Conservation (phyloP, 139 green algal genomes). For the Choricystis sp. region DNA sequence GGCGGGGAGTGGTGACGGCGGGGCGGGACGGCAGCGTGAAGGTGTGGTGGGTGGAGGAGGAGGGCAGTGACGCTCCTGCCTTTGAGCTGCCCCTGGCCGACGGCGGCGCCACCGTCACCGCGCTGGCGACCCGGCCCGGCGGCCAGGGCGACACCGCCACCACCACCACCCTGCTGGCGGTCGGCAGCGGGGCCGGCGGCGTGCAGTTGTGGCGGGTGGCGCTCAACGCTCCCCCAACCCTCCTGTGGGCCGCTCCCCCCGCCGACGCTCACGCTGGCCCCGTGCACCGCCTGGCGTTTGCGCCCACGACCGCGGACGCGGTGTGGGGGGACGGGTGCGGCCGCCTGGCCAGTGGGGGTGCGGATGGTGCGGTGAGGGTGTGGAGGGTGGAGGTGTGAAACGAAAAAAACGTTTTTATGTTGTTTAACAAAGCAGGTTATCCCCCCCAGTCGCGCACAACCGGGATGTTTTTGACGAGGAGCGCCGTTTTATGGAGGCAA, state of each 20-base stretch:
- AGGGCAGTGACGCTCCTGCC: slow-evolving; percentile 1
- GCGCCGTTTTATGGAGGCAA: too few relatives aligned
- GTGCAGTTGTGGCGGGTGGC: slow-evolving; percentile 31
- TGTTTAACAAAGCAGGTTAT: too few relatives aligned
- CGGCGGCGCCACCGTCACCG: slow-evolving; percentile 31
- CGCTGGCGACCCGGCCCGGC: slow-evolving; percentile 30
- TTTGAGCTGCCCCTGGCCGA: slow-evolving; percentile 1
- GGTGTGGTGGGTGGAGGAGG: neutral
- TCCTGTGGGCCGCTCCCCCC: slow-evolving; percentile 20
- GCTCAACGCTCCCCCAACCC: neutral
- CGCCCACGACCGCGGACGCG: slow-evolving; percentile 1
- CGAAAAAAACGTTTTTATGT: neutral
- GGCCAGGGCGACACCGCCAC: neutral
- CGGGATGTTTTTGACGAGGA: too few relatives aligned
- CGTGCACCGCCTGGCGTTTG: slow-evolving; percentile 42
- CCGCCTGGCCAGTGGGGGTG: slow-evolving; percentile 38
- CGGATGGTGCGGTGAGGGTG: slow-evolving; percentile 45
- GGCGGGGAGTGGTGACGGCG: slow-evolving; percentile 41
- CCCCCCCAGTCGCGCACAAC: too few relatives aligned
- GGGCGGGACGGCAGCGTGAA: slow-evolving; percentile 57
- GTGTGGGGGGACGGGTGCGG: neutral
- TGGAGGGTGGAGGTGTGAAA: slow-evolving; percentile 16
- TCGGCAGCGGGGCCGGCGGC: slow-evolving; percentile 43
- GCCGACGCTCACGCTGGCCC: slow-evolving; percentile 26
- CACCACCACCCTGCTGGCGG: slow-evolving; percentile 42